A percentile compares a stretch with the other conserved stretches of the same genome.
Conservation (phyloP, 2,329 filamentous ascomycete genomes). For the Myotisia sp. region DNA sequence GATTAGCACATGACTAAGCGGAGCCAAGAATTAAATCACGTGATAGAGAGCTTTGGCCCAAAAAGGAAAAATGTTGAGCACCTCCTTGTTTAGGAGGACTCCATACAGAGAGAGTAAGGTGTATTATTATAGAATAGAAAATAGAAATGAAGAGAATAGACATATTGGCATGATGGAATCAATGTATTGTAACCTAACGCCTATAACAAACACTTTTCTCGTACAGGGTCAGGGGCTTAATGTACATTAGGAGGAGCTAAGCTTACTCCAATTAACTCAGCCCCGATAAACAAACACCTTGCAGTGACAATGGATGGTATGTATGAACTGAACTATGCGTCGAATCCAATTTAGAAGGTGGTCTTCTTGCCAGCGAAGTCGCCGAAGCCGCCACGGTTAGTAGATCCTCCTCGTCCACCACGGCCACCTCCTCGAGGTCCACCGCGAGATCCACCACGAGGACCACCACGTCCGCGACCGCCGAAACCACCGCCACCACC, state of each 20-base stretch:
- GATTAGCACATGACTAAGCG: slow-evolving; percentile 1
- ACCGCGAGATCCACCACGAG: slow-evolving; percentile 34
- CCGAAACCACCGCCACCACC: slow-evolving; percentile 40
- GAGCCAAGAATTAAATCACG: slow-evolving; percentile 2
- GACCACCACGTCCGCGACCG: slow-evolving; percentile 38
- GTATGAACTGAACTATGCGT: slow-evolving; percentile 8
- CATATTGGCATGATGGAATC: too few species aligned
- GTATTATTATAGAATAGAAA: too few species aligned
- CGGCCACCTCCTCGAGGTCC: slow-evolving; percentile 39
- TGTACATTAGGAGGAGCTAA: too few species aligned
- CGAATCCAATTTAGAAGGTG: slow-evolving; percentile 40
- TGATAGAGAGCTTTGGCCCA: too few species aligned
- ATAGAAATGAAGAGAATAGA: too few species aligned
- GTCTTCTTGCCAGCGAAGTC: slow-evolving; percentile 69
- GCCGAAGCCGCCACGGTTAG: slow-evolving; percentile 42
- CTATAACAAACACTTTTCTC: slow-evolving; percentile 3
- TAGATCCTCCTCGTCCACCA: slow-evolving; percentile 31
- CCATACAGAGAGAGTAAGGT: too few species aligned
- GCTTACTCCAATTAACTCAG: too few species aligned
- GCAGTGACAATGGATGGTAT: slow-evolving; percentile 4
- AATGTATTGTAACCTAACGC: too few species aligned
- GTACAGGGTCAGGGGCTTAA: neutral
- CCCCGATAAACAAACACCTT: too few species aligned
- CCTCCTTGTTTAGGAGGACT: too few species aligned
- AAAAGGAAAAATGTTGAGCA: too few species aligned